Percentiles rank a stretch among this genome's conserved stretches.
Conservation (phyloP, 164 flowering plant species). For the Tinospora cordifolia region DNA sequence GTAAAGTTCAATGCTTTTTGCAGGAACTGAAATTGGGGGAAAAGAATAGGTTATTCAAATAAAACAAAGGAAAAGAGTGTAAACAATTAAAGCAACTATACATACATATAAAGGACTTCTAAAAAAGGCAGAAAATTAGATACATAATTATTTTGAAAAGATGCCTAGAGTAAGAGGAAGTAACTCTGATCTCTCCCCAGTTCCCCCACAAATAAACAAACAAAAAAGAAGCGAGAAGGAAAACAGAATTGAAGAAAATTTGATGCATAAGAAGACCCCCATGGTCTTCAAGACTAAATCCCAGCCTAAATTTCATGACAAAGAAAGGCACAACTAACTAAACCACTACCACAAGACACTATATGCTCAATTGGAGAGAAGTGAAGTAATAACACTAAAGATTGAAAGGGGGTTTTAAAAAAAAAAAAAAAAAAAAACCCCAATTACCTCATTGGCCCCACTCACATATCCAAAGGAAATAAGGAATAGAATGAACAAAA, state of each 20-base stretch:
- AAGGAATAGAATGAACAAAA: neutral
- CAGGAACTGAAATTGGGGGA: conserved; percentile 48
- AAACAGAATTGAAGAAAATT: too few relatives aligned
- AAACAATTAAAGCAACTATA: neutral
- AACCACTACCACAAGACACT: neutral
- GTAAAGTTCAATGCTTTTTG: conserved; percentile 62
- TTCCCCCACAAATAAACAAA: too few relatives aligned
- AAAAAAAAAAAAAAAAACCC: too few relatives aligned
- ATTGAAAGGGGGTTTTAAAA: neutral
- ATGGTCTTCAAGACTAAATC: neutral
- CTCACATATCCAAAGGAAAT: neutral
- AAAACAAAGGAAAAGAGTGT: neutral
- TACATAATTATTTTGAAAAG: neutral
- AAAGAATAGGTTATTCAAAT: neutral
- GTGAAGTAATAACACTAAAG: neutral
- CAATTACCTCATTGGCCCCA: neutral
- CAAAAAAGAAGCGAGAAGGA: neutral
- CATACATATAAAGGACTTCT: neutral
- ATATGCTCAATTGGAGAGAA: too few relatives aligned
- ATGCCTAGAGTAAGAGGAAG: neutral
- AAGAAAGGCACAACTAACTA: neutral
- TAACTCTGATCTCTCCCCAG: too few relatives aligned
- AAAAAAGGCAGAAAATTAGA: neutral
- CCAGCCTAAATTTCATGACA: neutral
- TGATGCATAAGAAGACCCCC: neutral